Evolutionary conservation across 345 rosid species (phyloP).

Genomic region (Turritis glabra): DNA sequence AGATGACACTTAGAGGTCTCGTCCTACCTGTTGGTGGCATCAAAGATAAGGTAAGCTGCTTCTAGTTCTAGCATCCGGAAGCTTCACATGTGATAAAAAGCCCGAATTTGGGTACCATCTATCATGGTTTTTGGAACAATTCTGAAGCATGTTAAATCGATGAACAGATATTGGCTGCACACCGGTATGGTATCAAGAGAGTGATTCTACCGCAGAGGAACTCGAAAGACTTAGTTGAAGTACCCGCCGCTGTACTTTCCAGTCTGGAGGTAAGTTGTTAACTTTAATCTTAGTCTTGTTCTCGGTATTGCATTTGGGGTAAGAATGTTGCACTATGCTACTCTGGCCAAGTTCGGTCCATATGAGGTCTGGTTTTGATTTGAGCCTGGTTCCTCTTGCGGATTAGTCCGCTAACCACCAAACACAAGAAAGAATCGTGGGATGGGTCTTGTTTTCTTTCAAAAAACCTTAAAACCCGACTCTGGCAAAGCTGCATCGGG

Average conservation of each 20-base stretch:
- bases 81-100: slow-evolving; percentile 7
- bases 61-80: slow-evolving; percentile 10
- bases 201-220: slow-evolving; percentile 96
- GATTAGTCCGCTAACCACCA: not conserved
- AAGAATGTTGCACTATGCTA: not conserved
- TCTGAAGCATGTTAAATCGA: not conserved
- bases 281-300: not conserved
- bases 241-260: slow-evolving; percentile 80
- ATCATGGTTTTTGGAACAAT: not conserved
- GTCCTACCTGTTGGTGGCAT: slow-evolving; percentile 97
- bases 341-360: not conserved
- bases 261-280: slow-evolving; percentile 74
- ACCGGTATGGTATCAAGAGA: slow-evolving; percentile 85
- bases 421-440: not conserved
- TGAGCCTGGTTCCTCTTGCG: not conserved
- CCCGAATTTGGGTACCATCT: slow-evolving; percentile 1
- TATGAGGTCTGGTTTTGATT: not conserved
- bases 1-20: slow-evolving; percentile 97
- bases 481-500: not conserved
- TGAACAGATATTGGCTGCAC: slow-evolving; percentile 93
- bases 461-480: not conserved
- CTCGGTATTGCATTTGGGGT: not conserved
- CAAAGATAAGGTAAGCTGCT: slow-evolving; percentile 80
- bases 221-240: slow-evolving; percentile 91
- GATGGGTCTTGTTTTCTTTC: not conserved